phyloP scores from a whole-genome alignment of 257 asterid genomes.

The Jaltomata sinuosa region DNA sequence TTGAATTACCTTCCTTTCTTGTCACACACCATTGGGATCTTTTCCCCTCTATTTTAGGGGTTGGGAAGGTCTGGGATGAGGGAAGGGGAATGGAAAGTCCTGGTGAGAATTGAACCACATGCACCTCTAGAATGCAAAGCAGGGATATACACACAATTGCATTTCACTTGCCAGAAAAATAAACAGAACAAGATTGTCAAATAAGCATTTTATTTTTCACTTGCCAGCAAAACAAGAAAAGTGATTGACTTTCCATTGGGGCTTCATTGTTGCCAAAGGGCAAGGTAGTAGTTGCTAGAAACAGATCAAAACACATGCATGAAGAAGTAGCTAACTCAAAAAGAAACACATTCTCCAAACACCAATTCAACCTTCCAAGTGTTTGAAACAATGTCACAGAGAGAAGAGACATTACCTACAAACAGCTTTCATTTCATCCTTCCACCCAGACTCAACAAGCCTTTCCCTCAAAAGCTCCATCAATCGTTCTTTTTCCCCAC shows the following conservation, averaged over 20 bases:
- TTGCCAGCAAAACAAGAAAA: neutral
- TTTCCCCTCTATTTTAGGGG: neutral
- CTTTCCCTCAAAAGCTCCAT: constrained; percentile 58
- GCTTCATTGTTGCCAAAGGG: neutral
- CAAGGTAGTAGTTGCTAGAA: neutral
- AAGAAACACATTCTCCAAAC: neutral
- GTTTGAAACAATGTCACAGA: neutral
- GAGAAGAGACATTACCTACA: constrained; percentile 36
- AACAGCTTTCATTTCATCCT: constrained; percentile 49
- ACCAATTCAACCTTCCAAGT: neutral
- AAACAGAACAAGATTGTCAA: neutral
- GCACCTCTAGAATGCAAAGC: neutral
- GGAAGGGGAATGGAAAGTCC: neutral
- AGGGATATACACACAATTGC: neutral
- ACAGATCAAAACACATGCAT: neutral
- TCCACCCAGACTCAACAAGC: constrained; percentile 70
- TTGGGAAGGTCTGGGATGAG: neutral
- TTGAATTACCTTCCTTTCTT: neutral
- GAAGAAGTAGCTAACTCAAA: neutral
- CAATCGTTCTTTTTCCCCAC: constrained; percentile 53
- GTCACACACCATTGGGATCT: neutral
- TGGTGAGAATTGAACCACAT: neutral
- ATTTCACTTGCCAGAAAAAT: neutral
- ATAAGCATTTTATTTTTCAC: neutral
- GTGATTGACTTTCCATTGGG: neutral